Evolutionary conservation across 345 rosid species (phyloP).

Genomic region (Citrus trifoliata): DNA sequence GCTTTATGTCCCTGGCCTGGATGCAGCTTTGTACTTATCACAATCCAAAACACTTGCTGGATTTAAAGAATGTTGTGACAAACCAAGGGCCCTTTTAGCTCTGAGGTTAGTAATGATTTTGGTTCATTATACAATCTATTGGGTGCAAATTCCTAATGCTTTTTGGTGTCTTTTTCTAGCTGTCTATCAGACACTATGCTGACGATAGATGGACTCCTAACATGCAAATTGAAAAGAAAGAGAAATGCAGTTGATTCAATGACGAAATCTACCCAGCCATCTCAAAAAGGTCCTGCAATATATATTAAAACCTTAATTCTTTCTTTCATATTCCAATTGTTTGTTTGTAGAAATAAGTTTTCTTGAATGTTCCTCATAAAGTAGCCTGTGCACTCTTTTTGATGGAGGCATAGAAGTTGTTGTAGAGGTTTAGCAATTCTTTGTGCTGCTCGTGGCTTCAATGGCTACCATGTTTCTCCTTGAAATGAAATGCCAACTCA

Average conservation of each 20-base stretch:
- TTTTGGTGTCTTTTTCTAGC: conserved; percentile 43
- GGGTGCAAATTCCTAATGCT: conserved; percentile 13
- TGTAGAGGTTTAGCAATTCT: background rate
- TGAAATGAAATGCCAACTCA: background rate
- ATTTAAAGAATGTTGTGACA: conserved; percentile 68
- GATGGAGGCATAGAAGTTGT: background rate
- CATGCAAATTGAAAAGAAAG: conserved; percentile 74
- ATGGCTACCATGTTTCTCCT: background rate
- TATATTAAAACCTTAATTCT: background rate
- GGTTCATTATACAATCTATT: background rate
- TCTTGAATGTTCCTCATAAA: background rate
- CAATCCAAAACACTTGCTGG: conserved; percentile 61
- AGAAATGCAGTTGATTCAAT: conserved; percentile 38
- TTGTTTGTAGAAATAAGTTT: background rate
- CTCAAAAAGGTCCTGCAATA: conserved; percentile 49
- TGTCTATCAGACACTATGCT: conserved; percentile 78
- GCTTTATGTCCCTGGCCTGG: conserved; percentile 93
- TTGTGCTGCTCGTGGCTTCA: background rate
- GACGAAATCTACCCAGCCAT: conserved; percentile 26
- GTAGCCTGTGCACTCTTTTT: background rate
- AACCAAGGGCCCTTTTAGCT: conserved; percentile 73
- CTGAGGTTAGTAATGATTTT: conserved; percentile 59
- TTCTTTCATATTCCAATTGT: background rate
- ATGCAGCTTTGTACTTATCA: conserved; percentile 78
- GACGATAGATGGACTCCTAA: conserved; percentile 77